phyloP scores from a whole-genome alignment of 106 monocot species.

The Dendrobium nobile region DNA sequence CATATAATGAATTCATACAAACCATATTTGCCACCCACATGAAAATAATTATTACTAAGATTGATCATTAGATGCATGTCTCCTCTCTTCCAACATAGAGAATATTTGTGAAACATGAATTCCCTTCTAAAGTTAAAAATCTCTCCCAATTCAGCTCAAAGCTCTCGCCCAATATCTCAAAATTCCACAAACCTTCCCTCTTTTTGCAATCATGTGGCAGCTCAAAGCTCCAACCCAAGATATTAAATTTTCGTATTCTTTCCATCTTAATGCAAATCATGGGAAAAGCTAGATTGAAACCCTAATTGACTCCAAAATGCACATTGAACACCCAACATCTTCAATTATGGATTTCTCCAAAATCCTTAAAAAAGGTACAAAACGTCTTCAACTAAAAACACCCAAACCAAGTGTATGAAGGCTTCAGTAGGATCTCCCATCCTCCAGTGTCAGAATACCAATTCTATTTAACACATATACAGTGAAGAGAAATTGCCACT shows the following conservation, averaged over 20 bases:
- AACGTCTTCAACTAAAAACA: neutral
- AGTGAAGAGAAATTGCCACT: neutral
- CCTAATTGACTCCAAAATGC: neutral
- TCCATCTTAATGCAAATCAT: neutral
- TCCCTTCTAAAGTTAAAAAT: neutral
- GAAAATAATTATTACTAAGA: neutral
- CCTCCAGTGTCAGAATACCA: neutral
- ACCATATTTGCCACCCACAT: no score
- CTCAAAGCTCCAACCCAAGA: neutral
- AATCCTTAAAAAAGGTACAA: no score
- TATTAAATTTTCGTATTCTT: neutral
- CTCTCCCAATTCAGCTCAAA: neutral
- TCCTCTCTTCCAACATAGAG: neutral
- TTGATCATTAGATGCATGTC: neutral
- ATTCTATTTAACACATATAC: neutral
- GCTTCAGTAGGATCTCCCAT: neutral
- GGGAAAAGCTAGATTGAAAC: neutral
- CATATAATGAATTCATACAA: no score
- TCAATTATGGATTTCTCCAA: no score
- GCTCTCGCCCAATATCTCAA: neutral
- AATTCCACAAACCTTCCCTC: neutral
- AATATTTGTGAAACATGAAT: neutral
- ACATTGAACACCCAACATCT: neutral
- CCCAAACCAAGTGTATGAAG: neutral
- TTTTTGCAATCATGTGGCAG: neutral